Conservation (phyloP, 2,329 filamentous ascomycete species). For the Cordyceps cicadae region DNA sequence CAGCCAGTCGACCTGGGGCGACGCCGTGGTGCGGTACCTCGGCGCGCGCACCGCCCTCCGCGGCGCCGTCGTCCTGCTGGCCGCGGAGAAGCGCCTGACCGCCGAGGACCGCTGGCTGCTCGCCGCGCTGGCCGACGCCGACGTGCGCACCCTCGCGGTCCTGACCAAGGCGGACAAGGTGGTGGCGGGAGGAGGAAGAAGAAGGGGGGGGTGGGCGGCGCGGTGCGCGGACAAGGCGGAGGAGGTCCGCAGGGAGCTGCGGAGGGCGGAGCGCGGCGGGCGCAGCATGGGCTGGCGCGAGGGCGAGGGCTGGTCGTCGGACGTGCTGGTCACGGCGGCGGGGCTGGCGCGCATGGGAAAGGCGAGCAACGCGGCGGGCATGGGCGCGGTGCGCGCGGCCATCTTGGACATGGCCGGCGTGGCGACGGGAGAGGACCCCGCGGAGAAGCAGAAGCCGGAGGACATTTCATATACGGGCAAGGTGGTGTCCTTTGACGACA, state of each 20-base stretch:
- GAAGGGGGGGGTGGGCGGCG: slow-evolving; percentile 21
- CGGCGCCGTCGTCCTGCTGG: slow-evolving; percentile 46
- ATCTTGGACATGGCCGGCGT: slow-evolving; percentile 35
- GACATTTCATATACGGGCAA: slow-evolving; percentile 28
- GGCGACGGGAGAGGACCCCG: slow-evolving; percentile 18
- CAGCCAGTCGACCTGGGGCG: slow-evolving; percentile 42
- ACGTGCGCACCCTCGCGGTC: slow-evolving; percentile 39
- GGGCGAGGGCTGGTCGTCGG: slow-evolving; percentile 21
- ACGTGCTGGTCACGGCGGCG: slow-evolving; percentile 30
- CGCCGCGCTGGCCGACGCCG: slow-evolving; percentile 35
- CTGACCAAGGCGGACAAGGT: slow-evolving; percentile 50
- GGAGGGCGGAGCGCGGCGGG: slow-evolving; percentile 16
- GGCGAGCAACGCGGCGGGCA: slow-evolving; percentile 28
- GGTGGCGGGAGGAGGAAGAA: slow-evolving; percentile 15
- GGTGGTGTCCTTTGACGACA: slow-evolving; percentile 32
- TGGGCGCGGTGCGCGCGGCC: slow-evolving; percentile 31
- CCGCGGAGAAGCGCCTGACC: slow-evolving; percentile 44
- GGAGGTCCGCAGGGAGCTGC: slow-evolving; percentile 22
- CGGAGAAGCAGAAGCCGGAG: slow-evolving; percentile 24
- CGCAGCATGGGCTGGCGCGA: slow-evolving; percentile 22
- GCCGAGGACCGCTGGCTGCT: slow-evolving; percentile 40
- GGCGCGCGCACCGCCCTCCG: slow-evolving; percentile 36
- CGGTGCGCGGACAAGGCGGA: slow-evolving; percentile 21
- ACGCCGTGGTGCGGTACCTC: slow-evolving; percentile 44
- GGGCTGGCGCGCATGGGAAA: slow-evolving; percentile 25